Percentiles rank a stretch among this genome's conserved stretches.
Conservation (phyloP, 2,329 filamentous ascomycete species). For the Capronia coronata region DNA sequence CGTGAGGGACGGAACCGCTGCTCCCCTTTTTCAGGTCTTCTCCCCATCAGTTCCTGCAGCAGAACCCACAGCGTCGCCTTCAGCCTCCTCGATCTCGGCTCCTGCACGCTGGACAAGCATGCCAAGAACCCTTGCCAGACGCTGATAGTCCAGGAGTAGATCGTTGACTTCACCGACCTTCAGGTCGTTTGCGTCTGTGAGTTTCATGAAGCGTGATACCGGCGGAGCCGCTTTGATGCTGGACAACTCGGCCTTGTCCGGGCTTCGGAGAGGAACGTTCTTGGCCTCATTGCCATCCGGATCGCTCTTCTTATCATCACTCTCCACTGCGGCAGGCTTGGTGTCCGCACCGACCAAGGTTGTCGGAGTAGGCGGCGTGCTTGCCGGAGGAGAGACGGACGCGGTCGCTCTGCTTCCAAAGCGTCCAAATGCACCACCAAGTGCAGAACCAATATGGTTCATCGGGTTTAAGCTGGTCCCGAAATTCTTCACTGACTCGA, state of each 20-base stretch:
- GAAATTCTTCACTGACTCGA: constrained; percentile 76
- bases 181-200: constrained; percentile 63
- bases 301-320: constrained; percentile 52
- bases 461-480: constrained; percentile 78
- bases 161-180: constrained; percentile 67
- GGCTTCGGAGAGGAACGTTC: constrained; percentile 32
- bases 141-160: constrained; percentile 66
- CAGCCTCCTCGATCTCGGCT: background rate
- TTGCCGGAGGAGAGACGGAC: constrained; percentile 38
- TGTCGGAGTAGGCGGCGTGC: constrained; percentile 40
- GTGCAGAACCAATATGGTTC: constrained; percentile 52
- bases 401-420: constrained; percentile 32
- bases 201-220: constrained; percentile 65
- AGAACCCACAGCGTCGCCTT: constrained; percentile 3
- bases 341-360: constrained; percentile 4
- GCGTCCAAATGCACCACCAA: constrained; percentile 64
- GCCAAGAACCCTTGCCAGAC: constrained; percentile 48
- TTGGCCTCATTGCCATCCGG: constrained; percentile 41
- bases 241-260: constrained; percentile 43
- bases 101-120: constrained; percentile 20
- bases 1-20: background rate
- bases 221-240: constrained; percentile 47
- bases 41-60: background rate
- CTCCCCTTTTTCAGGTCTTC: constrained; percentile 1
- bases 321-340: background rate